phyloP scores from a whole-genome alignment of 2,329 filamentous ascomycete genomes.

The Geosmithia flava region DNA sequence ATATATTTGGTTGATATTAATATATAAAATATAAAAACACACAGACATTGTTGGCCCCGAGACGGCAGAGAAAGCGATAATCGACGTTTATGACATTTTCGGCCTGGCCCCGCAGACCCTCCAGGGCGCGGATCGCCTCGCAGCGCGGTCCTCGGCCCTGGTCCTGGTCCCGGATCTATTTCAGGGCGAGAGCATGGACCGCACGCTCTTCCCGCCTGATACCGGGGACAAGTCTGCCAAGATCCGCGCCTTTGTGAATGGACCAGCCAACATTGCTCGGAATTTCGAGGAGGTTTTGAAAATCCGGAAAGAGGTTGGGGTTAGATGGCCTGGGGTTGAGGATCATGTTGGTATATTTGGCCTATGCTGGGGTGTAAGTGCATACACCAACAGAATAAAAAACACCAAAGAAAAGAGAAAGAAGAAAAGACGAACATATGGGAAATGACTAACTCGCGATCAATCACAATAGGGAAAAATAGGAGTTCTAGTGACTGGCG shows the following conservation, averaged over 20 bases:
- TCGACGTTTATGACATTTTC: constrained; percentile 36
- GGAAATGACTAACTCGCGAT: no score
- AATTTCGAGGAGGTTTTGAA: neutral
- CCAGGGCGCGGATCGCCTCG: constrained; percentile 33
- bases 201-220: constrained; percentile 22
- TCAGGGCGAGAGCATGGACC: constrained; percentile 18
- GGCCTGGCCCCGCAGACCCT: constrained; percentile 29
- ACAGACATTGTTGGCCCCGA: constrained; percentile 22
- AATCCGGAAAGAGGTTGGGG: constrained; percentile 7
- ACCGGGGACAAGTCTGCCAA: constrained; percentile 27
- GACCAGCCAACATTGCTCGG: constrained; percentile 1
- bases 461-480: constrained; percentile 21
- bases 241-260: constrained; percentile 17
- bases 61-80: constrained; percentile 20
- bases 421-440: no score
- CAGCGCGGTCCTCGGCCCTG: constrained; percentile 19
- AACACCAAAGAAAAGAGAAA: neutral
- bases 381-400: neutral
- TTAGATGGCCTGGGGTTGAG: constrained; percentile 19
- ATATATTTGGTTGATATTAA: no score
- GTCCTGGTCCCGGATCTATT: constrained; percentile 28
- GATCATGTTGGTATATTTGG: constrained; percentile 30
- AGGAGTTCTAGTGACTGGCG: constrained; percentile 21
- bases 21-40: constrained; percentile 1
- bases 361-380: constrained; percentile 32